phyloP scores from a whole-genome alignment of 495 filamentous ascomycete genomes.

The Jackrogersella multiformis region DNA sequence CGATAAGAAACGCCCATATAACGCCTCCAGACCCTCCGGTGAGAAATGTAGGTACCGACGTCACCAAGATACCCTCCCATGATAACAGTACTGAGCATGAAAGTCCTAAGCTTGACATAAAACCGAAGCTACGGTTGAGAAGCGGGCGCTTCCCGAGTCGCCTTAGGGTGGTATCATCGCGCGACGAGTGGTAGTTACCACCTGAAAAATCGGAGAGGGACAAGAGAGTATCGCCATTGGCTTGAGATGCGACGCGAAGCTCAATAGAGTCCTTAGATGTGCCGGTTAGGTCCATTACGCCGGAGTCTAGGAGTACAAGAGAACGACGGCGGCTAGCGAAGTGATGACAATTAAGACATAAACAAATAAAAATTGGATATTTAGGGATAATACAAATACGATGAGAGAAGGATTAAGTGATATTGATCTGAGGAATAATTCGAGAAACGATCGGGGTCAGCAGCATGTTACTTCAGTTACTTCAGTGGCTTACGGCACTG shows the following conservation, averaged over 20 bases:
- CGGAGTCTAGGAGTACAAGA: background rate
- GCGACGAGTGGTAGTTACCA: conserved; percentile 4
- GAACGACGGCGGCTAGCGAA: background rate
- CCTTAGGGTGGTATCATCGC: conserved; percentile 21
- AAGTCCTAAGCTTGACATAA: conserved; percentile 59
- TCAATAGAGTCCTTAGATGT: conserved; percentile 19
- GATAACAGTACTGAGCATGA: conserved; percentile 56
- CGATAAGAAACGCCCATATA: conserved; percentile 62
- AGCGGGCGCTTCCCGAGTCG: conserved; percentile 37
- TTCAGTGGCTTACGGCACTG: background rate
- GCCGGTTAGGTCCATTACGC: conserved; percentile 11
- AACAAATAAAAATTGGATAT: background rate
- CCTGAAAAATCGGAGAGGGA: conserved; percentile 15
- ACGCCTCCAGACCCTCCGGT: conserved; percentile 63
- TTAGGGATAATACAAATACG: background rate
- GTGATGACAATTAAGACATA: background rate
- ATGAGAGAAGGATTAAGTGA: background rate
- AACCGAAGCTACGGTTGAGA: conserved; percentile 53
- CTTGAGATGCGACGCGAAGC: conserved; percentile 9
- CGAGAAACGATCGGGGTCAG: conserved; percentile 17
- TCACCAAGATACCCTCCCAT: conserved; percentile 54
- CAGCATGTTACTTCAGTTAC: conserved; percentile 3
- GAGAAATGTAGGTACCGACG: conserved; percentile 31
- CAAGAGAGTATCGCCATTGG: conserved; percentile 8
- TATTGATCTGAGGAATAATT: conserved; percentile 2